These are phyloP conservation scores for Myxozyma kluyveri DNA, from an alignment of 805 yeast genomes.

Conservation along the genomic window DNA sequence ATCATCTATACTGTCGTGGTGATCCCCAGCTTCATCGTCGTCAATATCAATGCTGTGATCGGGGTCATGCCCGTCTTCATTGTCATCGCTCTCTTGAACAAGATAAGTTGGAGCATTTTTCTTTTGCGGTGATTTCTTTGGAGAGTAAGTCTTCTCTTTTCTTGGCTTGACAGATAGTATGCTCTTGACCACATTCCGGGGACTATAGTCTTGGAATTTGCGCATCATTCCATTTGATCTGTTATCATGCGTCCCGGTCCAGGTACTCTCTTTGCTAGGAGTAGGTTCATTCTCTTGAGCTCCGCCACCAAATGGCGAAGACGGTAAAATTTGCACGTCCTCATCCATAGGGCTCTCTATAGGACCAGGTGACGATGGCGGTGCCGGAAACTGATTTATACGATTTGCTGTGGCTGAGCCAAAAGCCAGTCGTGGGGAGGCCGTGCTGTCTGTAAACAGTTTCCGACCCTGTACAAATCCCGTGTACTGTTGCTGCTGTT, in stretches of 20 bases:
- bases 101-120: slow-evolving; percentile 1
- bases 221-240: slow-evolving; percentile 4
- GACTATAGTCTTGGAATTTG: slow-evolving; percentile 4
- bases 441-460: no score
- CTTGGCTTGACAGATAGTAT: slow-evolving; percentile 9
- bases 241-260: background rate
- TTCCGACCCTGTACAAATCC: no score
- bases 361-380: background rate
- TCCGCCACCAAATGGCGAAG: slow-evolving; percentile 9
- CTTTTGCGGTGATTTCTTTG: background rate
- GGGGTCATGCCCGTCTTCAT: slow-evolving; percentile 11
- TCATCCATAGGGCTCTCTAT: slow-evolving; percentile 19
- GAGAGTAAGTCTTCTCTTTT: background rate
- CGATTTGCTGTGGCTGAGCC: background rate
- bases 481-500: no score
- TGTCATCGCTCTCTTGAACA: slow-evolving; percentile 7
- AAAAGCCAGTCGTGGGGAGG: no score
- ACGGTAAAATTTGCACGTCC: slow-evolving; percentile 20
- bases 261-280: background rate
- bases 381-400: background rate
- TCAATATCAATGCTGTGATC: slow-evolving; percentile 6
- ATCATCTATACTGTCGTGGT: slow-evolving; percentile 10
- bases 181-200: background rate
- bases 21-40: slow-evolving; percentile 8
- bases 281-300: background rate